These are phyloP conservation scores for Pythium vanterpoolii DNA, from an alignment of 352 stramenopile species.

Conservation along the genomic window DNA sequence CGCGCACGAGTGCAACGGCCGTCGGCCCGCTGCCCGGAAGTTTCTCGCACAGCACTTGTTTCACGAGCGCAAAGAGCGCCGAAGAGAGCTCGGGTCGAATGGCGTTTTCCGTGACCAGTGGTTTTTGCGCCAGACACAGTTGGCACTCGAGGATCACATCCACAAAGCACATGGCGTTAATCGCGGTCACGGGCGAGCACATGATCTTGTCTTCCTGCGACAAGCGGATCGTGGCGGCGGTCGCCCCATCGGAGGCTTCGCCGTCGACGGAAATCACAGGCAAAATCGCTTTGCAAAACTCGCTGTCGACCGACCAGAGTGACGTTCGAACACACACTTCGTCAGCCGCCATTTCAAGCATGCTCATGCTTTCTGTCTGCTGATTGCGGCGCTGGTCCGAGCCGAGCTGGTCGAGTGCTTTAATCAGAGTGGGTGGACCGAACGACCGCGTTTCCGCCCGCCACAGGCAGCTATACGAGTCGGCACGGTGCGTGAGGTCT, in stretches of 20 bases:
- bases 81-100: constrained; percentile 57
- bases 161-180: constrained; percentile 63
- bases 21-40: constrained; percentile 42
- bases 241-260: constrained; percentile 5
- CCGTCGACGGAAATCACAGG: constrained; percentile 64
- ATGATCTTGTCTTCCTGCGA: constrained; percentile 76
- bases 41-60: constrained; percentile 68
- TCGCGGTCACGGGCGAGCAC: constrained; percentile 56
- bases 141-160: constrained; percentile 56
- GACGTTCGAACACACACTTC: constrained; percentile 63
- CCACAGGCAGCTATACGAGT: constrained; percentile 68
- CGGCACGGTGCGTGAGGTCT: constrained; percentile 66
- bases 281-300: constrained; percentile 56
- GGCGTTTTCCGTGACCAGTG: constrained; percentile 3
- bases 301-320: constrained; percentile 59
- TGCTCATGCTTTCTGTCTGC: constrained; percentile 22
- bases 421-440: constrained; percentile 26
- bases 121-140: constrained; percentile 11
- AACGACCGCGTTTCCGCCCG: constrained; percentile 33
- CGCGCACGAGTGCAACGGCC: constrained; percentile 61
- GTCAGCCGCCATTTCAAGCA: constrained; percentile 28
- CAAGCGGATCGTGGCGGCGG: constrained; percentile 53
- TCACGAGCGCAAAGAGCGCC: constrained; percentile 68
- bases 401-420: constrained; percentile 22
- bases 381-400: constrained; percentile 18